Evolutionary conservation across 306 rosid genomes (phyloP), one percentile per base, ranked within the genome.

Genomic region (Cicer pinnatifidum): DNA sequence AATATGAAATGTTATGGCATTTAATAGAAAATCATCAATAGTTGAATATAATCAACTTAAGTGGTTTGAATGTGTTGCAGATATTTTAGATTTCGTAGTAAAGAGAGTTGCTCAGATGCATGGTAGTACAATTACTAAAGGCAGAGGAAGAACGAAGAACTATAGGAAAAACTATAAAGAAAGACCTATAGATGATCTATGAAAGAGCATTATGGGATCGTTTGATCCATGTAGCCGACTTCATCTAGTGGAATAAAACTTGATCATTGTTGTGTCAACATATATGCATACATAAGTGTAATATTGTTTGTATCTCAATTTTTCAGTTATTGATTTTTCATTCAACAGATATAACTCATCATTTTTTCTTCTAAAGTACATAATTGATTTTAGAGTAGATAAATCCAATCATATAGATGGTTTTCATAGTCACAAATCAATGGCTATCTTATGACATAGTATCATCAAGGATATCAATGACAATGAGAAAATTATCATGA

Each of bases 401-500:
- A 65, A 43, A 43, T 44, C 17, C 38, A 1, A 17, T 20, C 70
- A 43, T 16, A 19, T 11, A 10, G 15, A 20, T 66, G 7, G 33
- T 8, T 63, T 20, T 12, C 37, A 8, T 47, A 53, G 9, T 53
- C 35, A 44, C 9, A 37, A 79, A 35, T 64, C 48, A 56, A 46
- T 37, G 53, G 75, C 44, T 9, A 56, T 23, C 68, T 45, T 20
- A 52, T 41, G 16, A 50, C 41, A 28, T 12, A 8, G 12, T 53
- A 76, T 41, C 19, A 60, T 46, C 48, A 43, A 46, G 58, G 28
- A 67, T 12, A 38, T 45, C 5, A 7, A 68, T 11, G 47, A 47
- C 81, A 76, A 56, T 15, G 9, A 33, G 10, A 6, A 39, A 38
- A 8, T 9, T 15, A 62, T 38, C 15, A 16, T 7, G 12, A 35